phyloP scores from a whole-genome alignment of 148 eudicot genomes.

The Spergularia bocconei region DNA sequence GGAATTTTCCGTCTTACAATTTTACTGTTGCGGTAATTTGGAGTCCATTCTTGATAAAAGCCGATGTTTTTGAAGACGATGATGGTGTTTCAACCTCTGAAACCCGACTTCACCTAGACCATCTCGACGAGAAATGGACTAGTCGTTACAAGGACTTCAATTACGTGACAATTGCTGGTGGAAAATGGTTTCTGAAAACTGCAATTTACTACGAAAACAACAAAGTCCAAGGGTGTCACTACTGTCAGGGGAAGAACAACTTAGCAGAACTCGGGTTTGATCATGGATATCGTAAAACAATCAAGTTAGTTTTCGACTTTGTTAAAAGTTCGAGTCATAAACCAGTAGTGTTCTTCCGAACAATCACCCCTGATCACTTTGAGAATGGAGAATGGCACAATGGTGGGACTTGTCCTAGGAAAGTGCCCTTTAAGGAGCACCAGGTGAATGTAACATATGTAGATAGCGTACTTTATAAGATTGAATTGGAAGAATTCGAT shows the following conservation, averaged over 20 bases:
- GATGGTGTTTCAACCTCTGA: slow-evolving; percentile 55
- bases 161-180: slow-evolving; percentile 56
- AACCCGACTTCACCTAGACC: slow-evolving; percentile 63
- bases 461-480: slow-evolving; percentile 40
- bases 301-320: slow-evolving; percentile 34
- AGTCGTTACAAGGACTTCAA: slow-evolving; percentile 44
- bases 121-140: slow-evolving; percentile 57
- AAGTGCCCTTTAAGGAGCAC: slow-evolving; percentile 47
- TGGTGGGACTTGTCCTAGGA: slow-evolving; percentile 67
- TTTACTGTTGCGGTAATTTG: slow-evolving; percentile 64
- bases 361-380: slow-evolving; percentile 74
- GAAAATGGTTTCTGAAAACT: slow-evolving; percentile 69
- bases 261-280: slow-evolving; percentile 61
- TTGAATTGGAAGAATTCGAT: slow-evolving; percentile 64
- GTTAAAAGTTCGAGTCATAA: slow-evolving; percentile 41
- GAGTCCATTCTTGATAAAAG: slow-evolving; percentile 69
- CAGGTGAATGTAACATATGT: slow-evolving; percentile 31
- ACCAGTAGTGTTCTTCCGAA: slow-evolving; percentile 43
- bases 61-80: slow-evolving; percentile 58
- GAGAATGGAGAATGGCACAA: slow-evolving; percentile 77
- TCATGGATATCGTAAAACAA: slow-evolving; percentile 48
- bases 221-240: slow-evolving; percentile 58
- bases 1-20: slow-evolving; percentile 66
- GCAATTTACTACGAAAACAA: slow-evolving; percentile 68
- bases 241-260: slow-evolving; percentile 59